These are phyloP conservation scores for Oenanthe sinensis DNA, from an alignment of 129 eudicot genomes.

Conservation along the genomic window DNA sequence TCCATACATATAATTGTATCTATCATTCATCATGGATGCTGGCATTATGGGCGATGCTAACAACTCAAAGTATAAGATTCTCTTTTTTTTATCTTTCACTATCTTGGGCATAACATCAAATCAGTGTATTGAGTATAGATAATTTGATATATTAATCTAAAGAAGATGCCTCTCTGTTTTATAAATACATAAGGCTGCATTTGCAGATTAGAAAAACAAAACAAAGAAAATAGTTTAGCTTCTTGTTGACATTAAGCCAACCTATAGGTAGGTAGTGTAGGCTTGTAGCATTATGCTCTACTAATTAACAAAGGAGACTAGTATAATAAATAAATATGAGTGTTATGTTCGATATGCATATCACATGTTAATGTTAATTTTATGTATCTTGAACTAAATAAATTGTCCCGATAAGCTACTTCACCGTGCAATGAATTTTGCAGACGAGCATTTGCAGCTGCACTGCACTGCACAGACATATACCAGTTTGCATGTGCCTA, in stretches of 20 bases:
- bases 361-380: background rate
- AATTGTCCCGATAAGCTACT: constrained; percentile 3
- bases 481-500: background rate
- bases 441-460: background rate
- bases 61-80: constrained; percentile 1
- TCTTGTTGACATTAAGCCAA: background rate
- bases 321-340: background rate
- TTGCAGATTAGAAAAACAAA: background rate
- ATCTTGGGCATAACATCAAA: background rate
- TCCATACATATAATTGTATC: background rate
- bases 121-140: background rate
- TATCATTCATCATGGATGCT: background rate
- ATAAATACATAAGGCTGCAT: background rate
- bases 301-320: background rate
- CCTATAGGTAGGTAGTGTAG: background rate
- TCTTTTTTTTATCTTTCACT: background rate
- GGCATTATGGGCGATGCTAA: background rate
- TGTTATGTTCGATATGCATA: too few relatives aligned
- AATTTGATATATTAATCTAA: background rate
- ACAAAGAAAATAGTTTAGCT: background rate
- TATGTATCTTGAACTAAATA: background rate
- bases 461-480: background rate
- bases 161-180: background rate
- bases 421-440: background rate
- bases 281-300: background rate